Percentiles rank a stretch among this genome's conserved stretches.
Conservation (phyloP, 1,139 yeast species). For the Yamadazyma pseudoaaseri region DNA sequence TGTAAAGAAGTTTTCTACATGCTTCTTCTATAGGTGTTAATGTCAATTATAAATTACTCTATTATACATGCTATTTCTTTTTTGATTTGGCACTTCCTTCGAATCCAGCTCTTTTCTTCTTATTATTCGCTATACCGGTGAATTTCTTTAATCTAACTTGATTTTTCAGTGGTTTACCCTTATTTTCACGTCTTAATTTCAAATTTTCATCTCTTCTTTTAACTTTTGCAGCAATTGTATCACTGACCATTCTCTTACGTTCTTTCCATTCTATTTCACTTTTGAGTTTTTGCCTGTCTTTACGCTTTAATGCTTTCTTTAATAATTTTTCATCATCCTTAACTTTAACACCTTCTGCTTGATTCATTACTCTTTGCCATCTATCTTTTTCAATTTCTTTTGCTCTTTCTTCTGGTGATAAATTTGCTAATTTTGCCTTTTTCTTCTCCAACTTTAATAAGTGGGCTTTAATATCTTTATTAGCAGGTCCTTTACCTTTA, state of each 20-base stretch:
- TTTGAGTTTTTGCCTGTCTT: constrained; percentile 75
- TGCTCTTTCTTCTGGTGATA: constrained; percentile 65
- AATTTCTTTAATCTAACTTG: constrained; percentile 70
- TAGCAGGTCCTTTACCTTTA: constrained; percentile 78
- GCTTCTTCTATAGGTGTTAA: too few species aligned
- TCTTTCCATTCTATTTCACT: constrained; percentile 88
- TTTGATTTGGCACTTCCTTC: constrained; percentile 51
- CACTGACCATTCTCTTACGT: constrained; percentile 74
- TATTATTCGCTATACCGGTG: constrained; percentile 51
- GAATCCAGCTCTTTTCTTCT: constrained; percentile 57
- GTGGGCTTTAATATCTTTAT: constrained; percentile 83
- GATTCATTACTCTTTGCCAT: constrained; percentile 83
- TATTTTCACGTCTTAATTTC: constrained; percentile 75
- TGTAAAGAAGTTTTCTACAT: too few species aligned
- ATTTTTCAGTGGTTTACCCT: constrained; percentile 68
- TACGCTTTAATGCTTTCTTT: constrained; percentile 80
- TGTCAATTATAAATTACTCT: too few species aligned
- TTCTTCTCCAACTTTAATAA: constrained; percentile 71
- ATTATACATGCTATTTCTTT: constrained; percentile 15
- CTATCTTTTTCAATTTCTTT: constrained; percentile 67
- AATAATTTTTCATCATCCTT: constrained; percentile 88
- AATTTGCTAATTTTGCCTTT: constrained; percentile 57
- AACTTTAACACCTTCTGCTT: constrained; percentile 85
- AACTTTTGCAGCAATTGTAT: constrained; percentile 68
- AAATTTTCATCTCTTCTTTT: constrained; percentile 90